A percentile compares a stretch with the other conserved stretches of the same genome.
Evolutionary conservation across 2,329 filamentous ascomycete genomes (phyloP).

Genomic region (Penicillium freii): DNA sequence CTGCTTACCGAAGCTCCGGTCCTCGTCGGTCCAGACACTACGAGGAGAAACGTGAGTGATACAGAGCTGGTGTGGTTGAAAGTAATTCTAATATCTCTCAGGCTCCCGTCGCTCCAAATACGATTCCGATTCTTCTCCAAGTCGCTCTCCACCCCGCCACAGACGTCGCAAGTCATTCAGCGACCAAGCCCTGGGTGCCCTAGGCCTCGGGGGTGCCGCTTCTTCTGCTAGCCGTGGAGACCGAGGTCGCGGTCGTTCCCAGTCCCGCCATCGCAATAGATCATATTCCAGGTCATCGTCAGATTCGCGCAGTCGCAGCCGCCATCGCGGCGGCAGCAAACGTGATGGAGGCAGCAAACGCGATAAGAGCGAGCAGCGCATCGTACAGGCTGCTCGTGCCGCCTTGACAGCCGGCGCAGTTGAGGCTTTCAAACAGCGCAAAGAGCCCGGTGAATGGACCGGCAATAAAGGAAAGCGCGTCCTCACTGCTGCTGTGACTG

Average conservation of each 20-base stretch:
- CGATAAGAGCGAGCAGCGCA: constrained; percentile 57
- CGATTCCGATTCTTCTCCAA: constrained; percentile 37
- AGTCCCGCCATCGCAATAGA: constrained; percentile 28
- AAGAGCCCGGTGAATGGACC: constrained; percentile 83
- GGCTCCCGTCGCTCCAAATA: constrained; percentile 33
- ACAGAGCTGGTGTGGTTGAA: not conserved
- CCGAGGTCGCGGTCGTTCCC: constrained; percentile 47
- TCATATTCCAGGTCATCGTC: constrained; percentile 52
- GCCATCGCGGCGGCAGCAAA: constrained; percentile 48
- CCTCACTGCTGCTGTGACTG: constrained; percentile 79
- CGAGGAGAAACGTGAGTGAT: constrained; percentile 42
- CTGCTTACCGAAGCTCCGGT: constrained; percentile 33
- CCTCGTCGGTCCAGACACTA: constrained; percentile 48
- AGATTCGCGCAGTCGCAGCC: constrained; percentile 48
- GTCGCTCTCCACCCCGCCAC: constrained; percentile 41
- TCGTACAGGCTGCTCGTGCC: constrained; percentile 85
- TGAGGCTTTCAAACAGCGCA: constrained; percentile 86
- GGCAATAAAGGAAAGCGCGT: constrained; percentile 90
- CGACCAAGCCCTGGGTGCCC: constrained; percentile 52
- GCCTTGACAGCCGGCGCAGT: constrained; percentile 86
- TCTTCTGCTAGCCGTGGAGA: constrained; percentile 45
- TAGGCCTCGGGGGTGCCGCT: constrained; percentile 57
- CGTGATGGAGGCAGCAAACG: constrained; percentile 47
- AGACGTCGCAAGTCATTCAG: constrained; percentile 48
- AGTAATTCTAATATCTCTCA: constrained; percentile 8